Conservation (phyloP, 2,329 filamentous ascomycete species). For the Fusarium heterosporum region DNA sequence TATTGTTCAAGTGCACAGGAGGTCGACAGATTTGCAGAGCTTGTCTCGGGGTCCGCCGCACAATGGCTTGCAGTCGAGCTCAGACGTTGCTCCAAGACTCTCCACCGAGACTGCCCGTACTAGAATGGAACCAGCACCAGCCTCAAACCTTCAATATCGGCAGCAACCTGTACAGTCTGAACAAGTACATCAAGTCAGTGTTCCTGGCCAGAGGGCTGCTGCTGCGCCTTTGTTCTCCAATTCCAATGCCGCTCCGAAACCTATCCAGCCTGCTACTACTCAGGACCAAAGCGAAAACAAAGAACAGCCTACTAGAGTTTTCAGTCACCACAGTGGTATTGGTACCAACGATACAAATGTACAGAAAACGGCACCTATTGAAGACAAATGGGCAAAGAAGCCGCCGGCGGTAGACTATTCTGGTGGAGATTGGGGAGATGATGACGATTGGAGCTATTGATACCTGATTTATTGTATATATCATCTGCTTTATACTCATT, state of each 20-base stretch:
- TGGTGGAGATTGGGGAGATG: slow-evolving; percentile 45
- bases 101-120: slow-evolving; percentile 18
- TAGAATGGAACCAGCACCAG: neutral
- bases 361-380: neutral
- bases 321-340: slow-evolving; percentile 10
- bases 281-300: slow-evolving; percentile 8
- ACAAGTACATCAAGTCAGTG: neutral
- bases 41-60: slow-evolving; percentile 19
- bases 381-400: slow-evolving; percentile 46
- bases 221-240: slow-evolving; percentile 25
- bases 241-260: slow-evolving; percentile 5
- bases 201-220: neutral
- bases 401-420: slow-evolving; percentile 41
- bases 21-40: slow-evolving; percentile 38
- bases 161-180: slow-evolving; percentile 6
- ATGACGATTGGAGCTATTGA: slow-evolving; percentile 46
- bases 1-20: slow-evolving; percentile 42
- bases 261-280: slow-evolving; percentile 4
- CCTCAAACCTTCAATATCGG: slow-evolving; percentile 14
- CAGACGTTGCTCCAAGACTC: slow-evolving; percentile 16
- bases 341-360: neutral
- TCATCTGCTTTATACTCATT: slow-evolving; percentile 3
- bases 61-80: slow-evolving; percentile 19
- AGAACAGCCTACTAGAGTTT: neutral
- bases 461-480: slow-evolving; percentile 2